phyloP scores from a whole-genome alignment of 1,139 yeast genomes.

The Geotrichum australiense region DNA sequence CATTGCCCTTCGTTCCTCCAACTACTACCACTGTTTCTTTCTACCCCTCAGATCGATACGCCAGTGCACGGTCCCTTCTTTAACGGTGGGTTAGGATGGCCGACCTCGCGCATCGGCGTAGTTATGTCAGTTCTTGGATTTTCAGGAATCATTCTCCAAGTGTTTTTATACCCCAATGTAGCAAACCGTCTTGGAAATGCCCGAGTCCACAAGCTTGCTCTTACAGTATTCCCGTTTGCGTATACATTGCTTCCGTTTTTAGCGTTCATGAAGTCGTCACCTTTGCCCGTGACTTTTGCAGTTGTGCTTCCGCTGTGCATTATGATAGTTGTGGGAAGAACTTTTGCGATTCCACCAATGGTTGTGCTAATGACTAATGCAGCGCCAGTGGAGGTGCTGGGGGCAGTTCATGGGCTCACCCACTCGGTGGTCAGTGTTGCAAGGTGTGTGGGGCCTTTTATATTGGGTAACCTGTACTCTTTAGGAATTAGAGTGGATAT shows the following conservation, averaged over 20 bases:
- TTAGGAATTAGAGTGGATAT: slow-evolving; percentile 38
- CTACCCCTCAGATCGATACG: slow-evolving; percentile 37
- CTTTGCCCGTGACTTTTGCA: slow-evolving; percentile 30
- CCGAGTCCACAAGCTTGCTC: slow-evolving; percentile 41
- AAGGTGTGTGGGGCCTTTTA: slow-evolving; percentile 49
- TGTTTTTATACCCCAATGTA: slow-evolving; percentile 47
- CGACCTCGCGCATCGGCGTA: slow-evolving; percentile 46
- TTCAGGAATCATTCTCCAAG: slow-evolving; percentile 45
- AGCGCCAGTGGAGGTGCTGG: slow-evolving; percentile 26
- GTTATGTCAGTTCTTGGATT: slow-evolving; percentile 50
- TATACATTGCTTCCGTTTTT: slow-evolving; percentile 48
- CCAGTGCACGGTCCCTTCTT: slow-evolving; percentile 33
- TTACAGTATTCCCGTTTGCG: slow-evolving; percentile 42
- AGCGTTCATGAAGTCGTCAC: slow-evolving; percentile 40
- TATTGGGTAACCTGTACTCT: slow-evolving; percentile 48
- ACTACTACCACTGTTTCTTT: slow-evolving; percentile 53
- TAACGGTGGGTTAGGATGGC: slow-evolving; percentile 45
- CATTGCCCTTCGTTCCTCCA: slow-evolving; percentile 50
- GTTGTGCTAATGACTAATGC: slow-evolving; percentile 31
- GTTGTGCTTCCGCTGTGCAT: slow-evolving; percentile 15
- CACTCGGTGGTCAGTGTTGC: slow-evolving; percentile 44
- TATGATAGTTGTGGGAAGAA: slow-evolving; percentile 25
- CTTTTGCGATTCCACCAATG: slow-evolving; percentile 32
- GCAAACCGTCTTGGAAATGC: slow-evolving; percentile 47
- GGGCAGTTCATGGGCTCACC: slow-evolving; percentile 31